Percentiles rank a stretch among this genome's conserved stretches.
Conservation (phyloP, 2,329 filamentous ascomycete species). For the Ambrosiella beaveri region DNA sequence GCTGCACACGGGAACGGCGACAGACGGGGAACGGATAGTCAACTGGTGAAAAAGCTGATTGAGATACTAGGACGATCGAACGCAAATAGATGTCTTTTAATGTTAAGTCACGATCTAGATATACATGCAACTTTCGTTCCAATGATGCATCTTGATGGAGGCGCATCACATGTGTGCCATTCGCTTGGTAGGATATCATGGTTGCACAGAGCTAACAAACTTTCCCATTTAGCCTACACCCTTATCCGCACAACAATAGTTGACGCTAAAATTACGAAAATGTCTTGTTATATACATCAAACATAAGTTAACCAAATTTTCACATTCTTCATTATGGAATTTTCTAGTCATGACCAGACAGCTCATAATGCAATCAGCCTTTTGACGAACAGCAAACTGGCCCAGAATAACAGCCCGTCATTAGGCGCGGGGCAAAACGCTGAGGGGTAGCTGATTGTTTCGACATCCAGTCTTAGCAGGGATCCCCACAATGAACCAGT, state of each 20-base stretch:
- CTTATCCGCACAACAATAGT: too few species aligned
- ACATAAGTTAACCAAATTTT: neutral
- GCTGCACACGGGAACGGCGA: constrained; percentile 5
- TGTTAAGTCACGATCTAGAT: too few species aligned
- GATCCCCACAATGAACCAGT: neutral
- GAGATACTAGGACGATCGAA: too few species aligned
- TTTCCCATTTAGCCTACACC: neutral
- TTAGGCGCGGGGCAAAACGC: neutral
- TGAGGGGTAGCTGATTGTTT: neutral
- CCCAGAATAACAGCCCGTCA: neutral
- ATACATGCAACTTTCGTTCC: too few species aligned
- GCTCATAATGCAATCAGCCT: neutral
- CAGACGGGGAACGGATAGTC: neutral
- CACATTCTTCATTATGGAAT: neutral
- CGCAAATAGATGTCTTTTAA: too few species aligned
- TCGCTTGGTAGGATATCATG: neutral
- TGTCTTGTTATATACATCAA: too few species aligned
- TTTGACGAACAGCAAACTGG: neutral
- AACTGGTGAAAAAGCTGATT: too few species aligned
- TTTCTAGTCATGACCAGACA: neutral
- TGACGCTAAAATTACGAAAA: too few species aligned
- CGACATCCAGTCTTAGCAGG: neutral
- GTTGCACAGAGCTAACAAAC: neutral
- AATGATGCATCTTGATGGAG: neutral
- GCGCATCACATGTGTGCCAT: neutral